These are phyloP conservation scores for Wallacemonas collosoma DNA, from an alignment of 208 protist species.

Conservation along the genomic window DNA sequence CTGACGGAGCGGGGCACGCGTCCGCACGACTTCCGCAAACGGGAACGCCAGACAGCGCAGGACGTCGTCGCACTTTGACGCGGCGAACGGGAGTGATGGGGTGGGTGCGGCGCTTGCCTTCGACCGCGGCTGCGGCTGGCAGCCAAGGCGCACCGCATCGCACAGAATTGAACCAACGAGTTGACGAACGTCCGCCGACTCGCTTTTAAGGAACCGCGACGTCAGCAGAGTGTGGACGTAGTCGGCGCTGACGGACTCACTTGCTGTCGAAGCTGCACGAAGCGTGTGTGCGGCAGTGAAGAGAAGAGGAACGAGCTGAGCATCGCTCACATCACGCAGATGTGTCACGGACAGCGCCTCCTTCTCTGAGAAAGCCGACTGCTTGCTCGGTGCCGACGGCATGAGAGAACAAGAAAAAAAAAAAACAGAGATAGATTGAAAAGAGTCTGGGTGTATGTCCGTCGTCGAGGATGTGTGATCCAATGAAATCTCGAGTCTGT, in stretches of 20 bases:
- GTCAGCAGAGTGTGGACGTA: constrained; percentile 47
- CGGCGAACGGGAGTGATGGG: constrained; percentile 38
- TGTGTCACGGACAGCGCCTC: constrained; percentile 9
- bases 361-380: not conserved
- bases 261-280: constrained; percentile 22
- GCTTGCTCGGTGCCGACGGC: not conserved
- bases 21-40: constrained; percentile 36
- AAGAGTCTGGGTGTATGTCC: not conserved
- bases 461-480: too few species aligned
- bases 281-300: constrained; percentile 37
- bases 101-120: constrained; percentile 1
- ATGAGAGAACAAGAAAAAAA: constrained; percentile 14
- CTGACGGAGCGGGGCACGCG: constrained; percentile 30
- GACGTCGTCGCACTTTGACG: constrained; percentile 40
- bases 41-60: constrained; percentile 44
- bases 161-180: constrained; percentile 66
- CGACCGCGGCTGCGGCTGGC: not conserved
- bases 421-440: constrained; percentile 3
- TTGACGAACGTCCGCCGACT: constrained; percentile 51
- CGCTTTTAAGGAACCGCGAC: constrained; percentile 53
- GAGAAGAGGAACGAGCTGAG: constrained; percentile 32
- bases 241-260: constrained; percentile 21
- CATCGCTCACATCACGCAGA: constrained; percentile 29
- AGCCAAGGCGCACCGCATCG: constrained; percentile 50
- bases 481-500: too few species aligned